Percentiles rank a stretch among this genome's conserved stretches.
Evolutionary conservation across 2,329 filamentous ascomycete genomes (phyloP).

Genomic region (Colletotrichum siamense): DNA sequence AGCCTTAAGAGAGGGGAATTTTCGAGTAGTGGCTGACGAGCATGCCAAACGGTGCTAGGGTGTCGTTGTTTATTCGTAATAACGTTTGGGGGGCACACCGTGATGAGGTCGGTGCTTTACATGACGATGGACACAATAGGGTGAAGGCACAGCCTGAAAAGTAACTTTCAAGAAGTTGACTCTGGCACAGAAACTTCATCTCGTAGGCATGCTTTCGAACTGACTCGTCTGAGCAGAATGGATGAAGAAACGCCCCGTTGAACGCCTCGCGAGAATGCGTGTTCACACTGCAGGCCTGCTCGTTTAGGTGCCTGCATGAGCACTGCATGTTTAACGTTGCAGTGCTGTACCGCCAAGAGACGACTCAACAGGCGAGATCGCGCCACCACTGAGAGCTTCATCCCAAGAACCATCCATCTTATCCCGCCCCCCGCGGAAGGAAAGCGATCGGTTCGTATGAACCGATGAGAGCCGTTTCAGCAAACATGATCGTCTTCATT

Average conservation of each 20-base stretch:
- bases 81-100: neutral
- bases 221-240: neutral
- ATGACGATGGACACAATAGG: neutral
- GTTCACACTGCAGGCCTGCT: neutral
- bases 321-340: neutral
- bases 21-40: neutral
- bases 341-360: neutral
- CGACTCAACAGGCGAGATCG: neutral
- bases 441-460: neutral
- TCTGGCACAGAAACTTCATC: neutral
- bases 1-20: conserved; percentile 11
- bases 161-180: neutral
- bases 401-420: neutral
- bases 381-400: neutral
- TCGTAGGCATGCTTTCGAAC: neutral
- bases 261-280: neutral
- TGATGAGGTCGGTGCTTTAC: neutral
- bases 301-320: neutral
- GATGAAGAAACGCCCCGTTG: neutral
- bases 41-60: neutral
- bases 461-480: neutral
- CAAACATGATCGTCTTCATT: neutral
- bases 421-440: neutral
- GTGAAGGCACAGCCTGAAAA: neutral
- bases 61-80: neutral